Conservation (phyloP, 2,329 filamentous ascomycete species). For the Cordyceps pruinosa region DNA sequence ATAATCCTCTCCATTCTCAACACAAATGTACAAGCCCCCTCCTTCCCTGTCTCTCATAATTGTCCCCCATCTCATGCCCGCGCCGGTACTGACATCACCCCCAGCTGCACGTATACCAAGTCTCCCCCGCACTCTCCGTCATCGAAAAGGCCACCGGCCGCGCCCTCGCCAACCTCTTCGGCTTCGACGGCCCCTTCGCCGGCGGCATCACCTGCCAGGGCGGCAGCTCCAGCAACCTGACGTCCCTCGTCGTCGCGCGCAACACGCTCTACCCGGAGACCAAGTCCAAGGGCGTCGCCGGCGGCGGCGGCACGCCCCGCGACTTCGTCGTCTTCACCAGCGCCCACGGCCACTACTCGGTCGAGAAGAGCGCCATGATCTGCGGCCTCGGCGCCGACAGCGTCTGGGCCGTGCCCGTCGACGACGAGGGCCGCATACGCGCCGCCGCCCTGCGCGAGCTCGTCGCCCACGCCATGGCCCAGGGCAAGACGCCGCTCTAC, state of each 20-base stretch:
- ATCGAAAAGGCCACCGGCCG: conserved; percentile 79
- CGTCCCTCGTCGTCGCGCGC: conserved; percentile 78
- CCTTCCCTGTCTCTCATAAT: conserved; percentile 14
- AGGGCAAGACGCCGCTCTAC: conserved; percentile 80
- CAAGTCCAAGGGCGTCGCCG: conserved; percentile 67
- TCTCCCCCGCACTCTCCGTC: conserved; percentile 79
- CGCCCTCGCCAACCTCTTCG: conserved; percentile 68
- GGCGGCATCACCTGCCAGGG: conserved; percentile 74
- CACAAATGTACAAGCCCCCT: conserved; percentile 80
- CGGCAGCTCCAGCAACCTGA: conserved; percentile 77
- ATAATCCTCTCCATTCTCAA: conserved; percentile 80
- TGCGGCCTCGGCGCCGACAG: conserved; percentile 72
- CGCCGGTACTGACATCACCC: neutral
- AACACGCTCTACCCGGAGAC: conserved; percentile 76
- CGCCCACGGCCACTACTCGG: conserved; percentile 84
- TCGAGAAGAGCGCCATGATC: conserved; percentile 91
- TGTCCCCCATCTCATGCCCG: neutral
- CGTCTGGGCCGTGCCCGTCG: conserved; percentile 70
- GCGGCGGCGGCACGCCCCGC: conserved; percentile 61
- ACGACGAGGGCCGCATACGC: conserved; percentile 65
- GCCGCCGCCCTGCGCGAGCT: conserved; percentile 56
- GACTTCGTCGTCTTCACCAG: conserved; percentile 82
- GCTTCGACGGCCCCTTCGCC: conserved; percentile 62
- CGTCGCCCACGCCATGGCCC: conserved; percentile 52
- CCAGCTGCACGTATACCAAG: conserved; percentile 82